Percentiles rank a stretch among this genome's conserved stretches.
These are phyloP conservation scores for Fusarium sp. DNA, from an alignment of 2,329 filamentous ascomycete genomes.

Conservation along the genomic window DNA sequence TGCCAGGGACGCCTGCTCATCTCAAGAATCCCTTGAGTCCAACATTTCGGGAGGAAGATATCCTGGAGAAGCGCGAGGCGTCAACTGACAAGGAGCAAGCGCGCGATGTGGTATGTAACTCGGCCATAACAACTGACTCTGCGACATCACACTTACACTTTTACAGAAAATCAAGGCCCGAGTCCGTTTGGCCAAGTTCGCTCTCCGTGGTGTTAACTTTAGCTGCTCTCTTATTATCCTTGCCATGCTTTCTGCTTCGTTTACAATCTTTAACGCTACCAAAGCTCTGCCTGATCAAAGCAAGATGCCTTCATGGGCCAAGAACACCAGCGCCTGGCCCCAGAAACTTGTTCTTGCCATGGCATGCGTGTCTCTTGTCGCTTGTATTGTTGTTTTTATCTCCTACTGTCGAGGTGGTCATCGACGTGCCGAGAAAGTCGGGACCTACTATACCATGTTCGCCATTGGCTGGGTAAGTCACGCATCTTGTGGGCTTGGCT, in stretches of 20 bases:
- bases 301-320: constrained; percentile 85
- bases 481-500: not conserved
- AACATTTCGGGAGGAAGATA: constrained; percentile 88
- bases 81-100: constrained; percentile 87
- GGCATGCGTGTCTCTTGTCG: constrained; percentile 79
- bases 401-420: constrained; percentile 92
- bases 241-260: constrained; percentile 86
- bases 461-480: constrained; percentile 76
- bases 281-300: constrained; percentile 78
- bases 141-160: constrained; percentile 39
- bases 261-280: constrained; percentile 92
- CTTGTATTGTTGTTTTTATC: constrained; percentile 82
- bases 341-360: constrained; percentile 85
- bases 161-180: constrained; percentile 87
- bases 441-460: constrained; percentile 95
- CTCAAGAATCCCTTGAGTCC: constrained; percentile 85
- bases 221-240: constrained; percentile 96
- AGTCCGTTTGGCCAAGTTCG: constrained; percentile 91
- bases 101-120: constrained; percentile 79
- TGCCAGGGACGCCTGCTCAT: constrained; percentile 81
- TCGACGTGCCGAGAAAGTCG: constrained; percentile 87
- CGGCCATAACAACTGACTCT: not conserved
- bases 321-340: constrained; percentile 83
- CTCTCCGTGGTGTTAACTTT: constrained; percentile 96
- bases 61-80: constrained; percentile 85